phyloP scores from a whole-genome alignment of 2,329 filamentous ascomycete species.

The Aspergillus sergii region DNA sequence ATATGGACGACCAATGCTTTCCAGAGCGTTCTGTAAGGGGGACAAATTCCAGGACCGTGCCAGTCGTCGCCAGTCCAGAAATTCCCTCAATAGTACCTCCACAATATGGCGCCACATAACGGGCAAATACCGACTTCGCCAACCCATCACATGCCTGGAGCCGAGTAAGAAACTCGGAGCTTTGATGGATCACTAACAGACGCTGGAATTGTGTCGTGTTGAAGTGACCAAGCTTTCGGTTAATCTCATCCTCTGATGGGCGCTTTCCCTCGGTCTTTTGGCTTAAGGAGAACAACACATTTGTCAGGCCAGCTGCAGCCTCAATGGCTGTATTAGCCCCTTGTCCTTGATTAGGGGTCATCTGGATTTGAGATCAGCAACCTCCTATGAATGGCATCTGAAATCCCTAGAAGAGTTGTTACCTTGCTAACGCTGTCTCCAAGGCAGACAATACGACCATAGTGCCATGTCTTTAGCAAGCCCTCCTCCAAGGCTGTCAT shows the following conservation, averaged over 20 bases:
- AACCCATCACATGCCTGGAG: constrained; percentile 24
- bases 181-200: constrained; percentile 16
- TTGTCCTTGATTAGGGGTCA: constrained; percentile 42
- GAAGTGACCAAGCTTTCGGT: constrained; percentile 13
- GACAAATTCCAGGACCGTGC: constrained; percentile 13
- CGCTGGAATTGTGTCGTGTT: constrained; percentile 16
- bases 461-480: constrained; percentile 27
- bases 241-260: constrained; percentile 7
- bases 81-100: constrained; percentile 21
- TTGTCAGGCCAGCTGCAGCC: constrained; percentile 39
- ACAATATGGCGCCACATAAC: constrained; percentile 15
- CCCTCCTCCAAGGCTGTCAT: constrained; percentile 31
- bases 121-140: constrained; percentile 19
- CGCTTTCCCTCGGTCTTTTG: neutral
- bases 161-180: constrained; percentile 16
- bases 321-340: constrained; percentile 49
- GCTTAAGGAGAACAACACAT: constrained; percentile 26
- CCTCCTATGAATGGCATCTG: no score
- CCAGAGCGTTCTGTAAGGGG: constrained; percentile 14
- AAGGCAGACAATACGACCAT: constrained; percentile 25
- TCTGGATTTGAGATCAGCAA: constrained; percentile 17
- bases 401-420: neutral
- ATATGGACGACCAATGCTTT: constrained; percentile 43
- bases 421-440: constrained; percentile 35
- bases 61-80: constrained; percentile 14